Evolutionary conservation across 2,329 filamentous ascomycete genomes (phyloP).

Genomic region (Aspergillus sp.): DNA sequence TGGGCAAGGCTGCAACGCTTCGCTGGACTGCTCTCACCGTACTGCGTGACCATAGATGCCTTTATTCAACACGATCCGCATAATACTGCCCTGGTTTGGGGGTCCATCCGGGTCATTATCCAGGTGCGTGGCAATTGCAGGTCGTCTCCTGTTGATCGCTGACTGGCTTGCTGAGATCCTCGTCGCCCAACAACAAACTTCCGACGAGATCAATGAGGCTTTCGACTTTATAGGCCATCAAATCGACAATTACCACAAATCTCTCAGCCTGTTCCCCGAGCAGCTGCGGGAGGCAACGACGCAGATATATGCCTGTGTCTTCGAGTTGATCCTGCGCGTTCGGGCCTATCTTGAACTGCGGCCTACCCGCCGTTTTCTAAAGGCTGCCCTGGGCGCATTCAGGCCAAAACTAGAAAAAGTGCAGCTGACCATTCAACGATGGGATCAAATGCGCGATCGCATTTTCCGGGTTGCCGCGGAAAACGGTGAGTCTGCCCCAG

Average conservation of each 20-base stretch:
- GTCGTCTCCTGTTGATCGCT: neutral
- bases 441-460: neutral
- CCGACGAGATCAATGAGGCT: neutral
- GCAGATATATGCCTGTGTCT: neutral
- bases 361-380: neutral
- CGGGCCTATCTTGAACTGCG: neutral
- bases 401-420: neutral
- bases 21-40: neutral
- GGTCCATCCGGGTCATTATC: neutral
- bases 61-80: neutral
- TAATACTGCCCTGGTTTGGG: neutral
- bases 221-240: neutral
- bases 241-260: neutral
- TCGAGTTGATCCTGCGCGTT: neutral
- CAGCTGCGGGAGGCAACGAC: neutral
- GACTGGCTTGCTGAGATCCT: neutral
- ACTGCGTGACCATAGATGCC: neutral
- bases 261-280: neutral
- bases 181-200: neutral
- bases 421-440: neutral
- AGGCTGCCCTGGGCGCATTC: neutral
- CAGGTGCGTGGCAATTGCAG: neutral
- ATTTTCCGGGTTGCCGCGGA: neutral
- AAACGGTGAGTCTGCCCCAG: neutral
- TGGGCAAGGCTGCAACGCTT: neutral